Evolutionary conservation across 2,329 filamentous ascomycete species (phyloP).

Genomic region (Aureobasidium melanogenum): DNA sequence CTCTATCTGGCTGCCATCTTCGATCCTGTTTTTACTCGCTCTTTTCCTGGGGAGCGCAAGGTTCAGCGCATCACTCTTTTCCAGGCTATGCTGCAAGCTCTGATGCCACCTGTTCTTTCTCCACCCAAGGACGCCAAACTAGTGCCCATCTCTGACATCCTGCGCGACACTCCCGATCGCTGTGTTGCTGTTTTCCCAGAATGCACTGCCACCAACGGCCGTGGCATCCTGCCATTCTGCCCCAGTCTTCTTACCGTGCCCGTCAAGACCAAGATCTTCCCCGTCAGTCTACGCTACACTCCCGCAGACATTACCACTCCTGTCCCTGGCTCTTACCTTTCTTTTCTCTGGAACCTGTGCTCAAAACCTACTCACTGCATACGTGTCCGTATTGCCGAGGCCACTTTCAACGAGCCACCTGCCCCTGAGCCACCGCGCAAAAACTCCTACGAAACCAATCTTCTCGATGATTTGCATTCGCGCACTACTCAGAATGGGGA

Average conservation of each 20-base stretch:
- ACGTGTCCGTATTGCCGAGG: slow-evolving; percentile 79
- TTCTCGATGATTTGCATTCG: slow-evolving; percentile 36
- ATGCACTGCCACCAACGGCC: slow-evolving; percentile 87
- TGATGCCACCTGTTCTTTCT: slow-evolving; percentile 38
- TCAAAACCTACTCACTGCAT: slow-evolving; percentile 82
- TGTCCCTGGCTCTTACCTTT: slow-evolving; percentile 61
- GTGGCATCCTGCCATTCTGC: slow-evolving; percentile 76
- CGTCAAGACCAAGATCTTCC: slow-evolving; percentile 68
- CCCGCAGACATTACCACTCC: slow-evolving; percentile 87
- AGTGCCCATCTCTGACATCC: slow-evolving; percentile 37
- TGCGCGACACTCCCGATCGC: slow-evolving; percentile 60
- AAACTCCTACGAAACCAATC: slow-evolving; percentile 36
- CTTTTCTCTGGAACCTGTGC: slow-evolving; percentile 79
- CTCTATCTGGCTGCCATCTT: slow-evolving; percentile 94
- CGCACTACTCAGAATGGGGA: slow-evolving; percentile 19
- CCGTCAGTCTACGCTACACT: slow-evolving; percentile 81
- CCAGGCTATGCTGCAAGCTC: slow-evolving; percentile 63
- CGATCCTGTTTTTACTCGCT: slow-evolving; percentile 85
- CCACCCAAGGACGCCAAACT: slow-evolving; percentile 28
- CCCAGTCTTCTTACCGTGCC: slow-evolving; percentile 64
- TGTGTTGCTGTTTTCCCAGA: slow-evolving; percentile 86
- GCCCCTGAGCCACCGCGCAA: slow-evolving; percentile 15
- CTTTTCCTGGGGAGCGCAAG: slow-evolving; percentile 62
- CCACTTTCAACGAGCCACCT: slow-evolving; percentile 40
- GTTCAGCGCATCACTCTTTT: slow-evolving; percentile 72